Conservation (phyloP, 2,329 filamentous ascomycete genomes). For the Trichoderma sp. region DNA sequence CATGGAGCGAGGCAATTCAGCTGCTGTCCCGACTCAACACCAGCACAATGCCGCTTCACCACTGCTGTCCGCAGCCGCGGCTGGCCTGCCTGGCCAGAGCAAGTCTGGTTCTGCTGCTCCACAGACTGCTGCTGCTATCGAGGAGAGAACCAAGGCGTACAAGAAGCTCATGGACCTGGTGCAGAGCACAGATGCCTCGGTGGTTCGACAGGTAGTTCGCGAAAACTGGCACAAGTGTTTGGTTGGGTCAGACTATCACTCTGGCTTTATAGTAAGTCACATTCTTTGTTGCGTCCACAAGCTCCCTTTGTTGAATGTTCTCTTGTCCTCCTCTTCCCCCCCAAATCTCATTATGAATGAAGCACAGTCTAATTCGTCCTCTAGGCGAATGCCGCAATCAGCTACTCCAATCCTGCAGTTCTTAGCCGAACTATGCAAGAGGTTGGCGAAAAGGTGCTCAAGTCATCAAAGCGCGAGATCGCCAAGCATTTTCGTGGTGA, state of each 20-base stretch:
- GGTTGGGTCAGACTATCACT: constrained; percentile 50
- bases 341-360: too few relatives aligned
- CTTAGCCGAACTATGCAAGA: constrained; percentile 41
- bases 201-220: constrained; percentile 47
- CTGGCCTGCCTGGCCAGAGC: not conserved
- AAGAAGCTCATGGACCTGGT: constrained; percentile 31
- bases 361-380: constrained; percentile 25
- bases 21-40: not conserved
- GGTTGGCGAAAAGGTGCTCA: constrained; percentile 45
- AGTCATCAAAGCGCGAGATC: constrained; percentile 41
- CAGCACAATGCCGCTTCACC: not conserved
- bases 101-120: not conserved
- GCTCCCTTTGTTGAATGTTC: not conserved
- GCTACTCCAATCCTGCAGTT: constrained; percentile 39
- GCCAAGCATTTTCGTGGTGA: constrained; percentile 37
- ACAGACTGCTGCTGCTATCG: not conserved
- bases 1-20: not conserved
- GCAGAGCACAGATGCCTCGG: constrained; percentile 39
- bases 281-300: not conserved
- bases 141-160: constrained; percentile 23
- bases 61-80: not conserved
- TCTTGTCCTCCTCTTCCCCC: not conserved
- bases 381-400: constrained; percentile 49
- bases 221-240: constrained; percentile 51
- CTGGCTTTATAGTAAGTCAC: constrained; percentile 49